Evolutionary conservation across 2,329 filamentous ascomycete species (phyloP).

Genomic region (Aschersonia sp.): DNA sequence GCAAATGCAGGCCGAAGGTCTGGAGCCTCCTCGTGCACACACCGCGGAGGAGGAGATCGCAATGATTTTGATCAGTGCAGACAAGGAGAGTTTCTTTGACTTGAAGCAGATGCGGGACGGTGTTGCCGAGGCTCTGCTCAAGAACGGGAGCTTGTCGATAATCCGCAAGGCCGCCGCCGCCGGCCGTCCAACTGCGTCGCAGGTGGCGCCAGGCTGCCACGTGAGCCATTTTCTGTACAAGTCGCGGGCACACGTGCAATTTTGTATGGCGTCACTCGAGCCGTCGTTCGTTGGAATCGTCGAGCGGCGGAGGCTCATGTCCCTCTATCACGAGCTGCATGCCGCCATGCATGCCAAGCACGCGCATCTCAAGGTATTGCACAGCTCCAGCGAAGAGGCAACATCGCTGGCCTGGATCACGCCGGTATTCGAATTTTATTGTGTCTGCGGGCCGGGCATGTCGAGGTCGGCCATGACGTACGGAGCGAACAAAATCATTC

Average conservation of each 20-base stretch:
- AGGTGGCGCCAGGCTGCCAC: slow-evolving; percentile 67
- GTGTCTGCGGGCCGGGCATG: slow-evolving; percentile 66
- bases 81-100: slow-evolving; percentile 88
- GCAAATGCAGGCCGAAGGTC: slow-evolving; percentile 22
- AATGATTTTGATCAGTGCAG: slow-evolving; percentile 78
- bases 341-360: slow-evolving; percentile 72
- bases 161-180: slow-evolving; percentile 57
- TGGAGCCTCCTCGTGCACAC: slow-evolving; percentile 43
- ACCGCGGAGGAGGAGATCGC: slow-evolving; percentile 66
- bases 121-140: slow-evolving; percentile 53
- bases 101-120: slow-evolving; percentile 59
- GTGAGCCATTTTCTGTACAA: slow-evolving; percentile 94
- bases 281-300: slow-evolving; percentile 48
- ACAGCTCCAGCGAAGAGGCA: slow-evolving; percentile 59
- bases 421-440: slow-evolving; percentile 85
- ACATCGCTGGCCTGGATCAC: slow-evolving; percentile 85
- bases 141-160: slow-evolving; percentile 58
- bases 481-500: slow-evolving; percentile 75
- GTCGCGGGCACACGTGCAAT: slow-evolving; percentile 86
- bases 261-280: slow-evolving; percentile 72
- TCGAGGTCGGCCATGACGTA: slow-evolving; percentile 56
- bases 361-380: slow-evolving; percentile 73
- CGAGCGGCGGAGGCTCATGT: slow-evolving; percentile 59
- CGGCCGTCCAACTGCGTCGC: slow-evolving; percentile 56
- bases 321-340: slow-evolving; percentile 74